Conservation (phyloP, 768 basidiomycete species). For the Cytidiella melzeri region DNA sequence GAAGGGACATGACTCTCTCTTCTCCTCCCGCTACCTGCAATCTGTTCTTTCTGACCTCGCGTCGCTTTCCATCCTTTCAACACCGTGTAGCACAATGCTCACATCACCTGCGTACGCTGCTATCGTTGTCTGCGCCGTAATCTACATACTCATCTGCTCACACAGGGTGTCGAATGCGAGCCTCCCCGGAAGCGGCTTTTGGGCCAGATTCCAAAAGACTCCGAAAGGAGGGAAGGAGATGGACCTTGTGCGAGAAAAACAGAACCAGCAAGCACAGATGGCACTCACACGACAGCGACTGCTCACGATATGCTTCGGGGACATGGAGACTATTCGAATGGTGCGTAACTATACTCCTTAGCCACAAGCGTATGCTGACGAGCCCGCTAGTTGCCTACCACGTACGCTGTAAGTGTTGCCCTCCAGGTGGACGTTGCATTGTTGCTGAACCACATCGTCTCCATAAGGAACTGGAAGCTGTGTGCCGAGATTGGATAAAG, state of each 20-base stretch:
- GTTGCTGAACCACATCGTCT: slow-evolving; percentile 8
- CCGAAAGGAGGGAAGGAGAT: slow-evolving; percentile 54
- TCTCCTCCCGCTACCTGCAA: slow-evolving; percentile 9
- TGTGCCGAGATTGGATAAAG: slow-evolving; percentile 82
- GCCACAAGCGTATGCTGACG: slow-evolving; percentile 7
- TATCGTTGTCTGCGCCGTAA: slow-evolving; percentile 22
- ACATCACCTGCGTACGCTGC: slow-evolving; percentile 72
- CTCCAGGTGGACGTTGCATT: background rate
- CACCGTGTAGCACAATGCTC: slow-evolving; percentile 46
- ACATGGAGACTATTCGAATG: slow-evolving; percentile 83
- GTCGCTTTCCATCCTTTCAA: slow-evolving; percentile 1
- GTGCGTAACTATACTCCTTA: slow-evolving; percentile 29
- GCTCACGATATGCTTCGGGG: slow-evolving; percentile 75
- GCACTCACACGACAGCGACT: slow-evolving; percentile 68
- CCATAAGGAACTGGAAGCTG: slow-evolving; percentile 67
- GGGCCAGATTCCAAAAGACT: slow-evolving; percentile 55
- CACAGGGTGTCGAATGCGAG: slow-evolving; percentile 61
- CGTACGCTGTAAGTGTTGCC: slow-evolving; percentile 46
- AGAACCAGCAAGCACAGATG: slow-evolving; percentile 36
- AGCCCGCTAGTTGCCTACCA: slow-evolving; percentile 53
- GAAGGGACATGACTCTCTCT: slow-evolving; percentile 9
- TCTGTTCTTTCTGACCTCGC: slow-evolving; percentile 6
- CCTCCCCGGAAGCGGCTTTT: slow-evolving; percentile 40
- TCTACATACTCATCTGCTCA: slow-evolving; percentile 22
- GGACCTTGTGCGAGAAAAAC: slow-evolving; percentile 45